A percentile compares a stretch with the other conserved stretches of the same genome.
phyloP scores from a whole-genome alignment of 1,284 basidiomycete genomes.

The Ceratobasidium theobromae region DNA sequence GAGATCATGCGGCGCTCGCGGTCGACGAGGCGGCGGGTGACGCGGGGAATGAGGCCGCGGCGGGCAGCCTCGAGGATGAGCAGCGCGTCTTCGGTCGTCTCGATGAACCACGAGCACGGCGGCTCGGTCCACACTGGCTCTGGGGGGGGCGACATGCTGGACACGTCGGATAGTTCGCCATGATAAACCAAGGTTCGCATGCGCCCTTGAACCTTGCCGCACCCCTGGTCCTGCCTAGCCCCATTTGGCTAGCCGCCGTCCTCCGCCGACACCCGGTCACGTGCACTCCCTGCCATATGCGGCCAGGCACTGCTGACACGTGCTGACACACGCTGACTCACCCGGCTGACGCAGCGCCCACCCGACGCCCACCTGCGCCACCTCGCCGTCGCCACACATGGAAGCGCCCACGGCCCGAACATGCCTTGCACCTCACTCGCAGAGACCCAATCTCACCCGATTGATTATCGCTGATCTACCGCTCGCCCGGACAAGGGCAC shows the following conservation, averaged over 20 bases:
- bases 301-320: too few relatives aligned
- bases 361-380: too few relatives aligned
- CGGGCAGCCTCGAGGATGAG: conserved; percentile 94
- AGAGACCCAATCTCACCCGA: too few relatives aligned
- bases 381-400: too few relatives aligned
- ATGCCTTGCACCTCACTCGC: too few relatives aligned
- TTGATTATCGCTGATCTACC: conserved; percentile 21
- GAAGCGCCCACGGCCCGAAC: too few relatives aligned
- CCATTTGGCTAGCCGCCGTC: not conserved
- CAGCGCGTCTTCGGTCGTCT: conserved; percentile 91
- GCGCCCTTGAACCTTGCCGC: not conserved
- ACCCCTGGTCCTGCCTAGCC: not conserved
- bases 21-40: conserved; percentile 92
- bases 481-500: too few relatives aligned
- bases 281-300: too few relatives aligned
- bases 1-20: conserved; percentile 90
- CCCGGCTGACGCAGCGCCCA: too few relatives aligned
- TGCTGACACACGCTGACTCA: too few relatives aligned
- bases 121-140: conserved; percentile 65
- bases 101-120: conserved; percentile 90
- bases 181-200: not conserved
- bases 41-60: conserved; percentile 85
- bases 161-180: not conserved
- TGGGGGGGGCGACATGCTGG: conserved; percentile 2
- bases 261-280: not conserved